phyloP scores from a whole-genome alignment of 345 rosid genomes.

The Punica granatum region DNA sequence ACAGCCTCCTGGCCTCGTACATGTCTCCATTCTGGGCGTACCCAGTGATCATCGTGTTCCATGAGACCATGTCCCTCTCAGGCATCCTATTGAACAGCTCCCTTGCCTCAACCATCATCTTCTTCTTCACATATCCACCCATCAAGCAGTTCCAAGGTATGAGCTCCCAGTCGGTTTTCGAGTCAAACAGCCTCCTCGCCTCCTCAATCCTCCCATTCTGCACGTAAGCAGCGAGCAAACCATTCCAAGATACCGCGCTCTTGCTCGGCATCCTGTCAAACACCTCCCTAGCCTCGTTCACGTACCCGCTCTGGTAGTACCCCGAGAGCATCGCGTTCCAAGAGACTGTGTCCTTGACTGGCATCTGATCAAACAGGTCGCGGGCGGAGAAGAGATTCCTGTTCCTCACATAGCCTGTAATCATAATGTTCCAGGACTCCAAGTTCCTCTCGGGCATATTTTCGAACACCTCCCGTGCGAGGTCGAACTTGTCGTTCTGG shows the following conservation, averaged over 20 bases:
- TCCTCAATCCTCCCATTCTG: slow-evolving; percentile 17
- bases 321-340: slow-evolving; percentile 19
- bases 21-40: slow-evolving; percentile 17
- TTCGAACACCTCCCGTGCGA: slow-evolving; percentile 14
- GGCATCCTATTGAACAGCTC: slow-evolving; percentile 15
- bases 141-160: slow-evolving; percentile 21
- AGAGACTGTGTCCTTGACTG: slow-evolving; percentile 10
- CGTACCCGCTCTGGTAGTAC: slow-evolving; percentile 18
- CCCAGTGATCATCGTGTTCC: slow-evolving; percentile 17
- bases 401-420: slow-evolving; percentile 13
- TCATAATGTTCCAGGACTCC: slow-evolving; percentile 20
- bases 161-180: slow-evolving; percentile 14
- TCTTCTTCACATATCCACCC: slow-evolving; percentile 17
- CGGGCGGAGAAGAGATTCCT: slow-evolving; percentile 13
- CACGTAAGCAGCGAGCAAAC: slow-evolving; percentile 15
- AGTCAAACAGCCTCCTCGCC: slow-evolving; percentile 15
- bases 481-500: slow-evolving; percentile 2
- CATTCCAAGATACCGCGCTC: slow-evolving; percentile 12
- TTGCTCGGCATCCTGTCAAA: slow-evolving; percentile 15
- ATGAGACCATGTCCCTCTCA: slow-evolving; percentile 14
- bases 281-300: slow-evolving; percentile 15
- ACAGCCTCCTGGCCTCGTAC: slow-evolving; percentile 14
- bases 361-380: slow-evolving; percentile 15
- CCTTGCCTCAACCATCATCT: slow-evolving; percentile 13
- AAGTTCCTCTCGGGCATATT: slow-evolving; percentile 16